phyloP scores from a whole-genome alignment of 2,329 filamentous ascomycete genomes.

The Leptodontidium sp. region DNA sequence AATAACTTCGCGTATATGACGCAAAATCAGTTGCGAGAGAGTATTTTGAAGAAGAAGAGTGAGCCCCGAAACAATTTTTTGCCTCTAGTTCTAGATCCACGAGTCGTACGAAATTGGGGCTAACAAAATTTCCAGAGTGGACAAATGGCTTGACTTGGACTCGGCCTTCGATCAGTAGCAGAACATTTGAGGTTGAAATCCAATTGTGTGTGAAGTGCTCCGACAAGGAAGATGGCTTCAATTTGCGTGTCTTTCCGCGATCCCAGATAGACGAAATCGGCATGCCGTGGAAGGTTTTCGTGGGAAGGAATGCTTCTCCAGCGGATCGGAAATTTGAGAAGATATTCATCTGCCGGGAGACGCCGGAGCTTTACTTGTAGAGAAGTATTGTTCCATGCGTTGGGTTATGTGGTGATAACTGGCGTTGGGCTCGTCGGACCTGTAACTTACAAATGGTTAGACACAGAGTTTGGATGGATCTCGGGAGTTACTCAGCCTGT shows the following conservation, averaged over 20 bases:
- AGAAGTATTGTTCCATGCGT: neutral
- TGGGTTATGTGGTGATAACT: too few relatives aligned
- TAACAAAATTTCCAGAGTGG: neutral
- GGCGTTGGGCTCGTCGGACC: too few relatives aligned
- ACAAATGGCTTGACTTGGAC: neutral
- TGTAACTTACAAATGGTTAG: too few relatives aligned
- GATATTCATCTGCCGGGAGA: conserved; percentile 4
- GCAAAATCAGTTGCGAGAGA: neutral
- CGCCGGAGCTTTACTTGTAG: neutral
- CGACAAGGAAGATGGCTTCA: neutral
- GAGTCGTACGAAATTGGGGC: neutral
- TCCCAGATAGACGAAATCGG: neutral
- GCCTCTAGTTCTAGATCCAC: too few relatives aligned
- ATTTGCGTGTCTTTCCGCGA: neutral
- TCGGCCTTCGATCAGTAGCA: neutral
- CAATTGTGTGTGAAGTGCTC: neutral
- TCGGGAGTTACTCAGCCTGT: too few relatives aligned
- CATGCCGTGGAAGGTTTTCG: neutral
- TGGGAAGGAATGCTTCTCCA: neutral
- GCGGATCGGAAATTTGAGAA: neutral
- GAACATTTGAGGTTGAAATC: neutral
- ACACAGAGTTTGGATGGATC: too few relatives aligned
- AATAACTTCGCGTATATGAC: neutral
- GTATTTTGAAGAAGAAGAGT: neutral
- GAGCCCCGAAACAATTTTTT: neutral